phyloP scores from a whole-genome alignment of 169 alveolate species.

The Toxoplasma gondii region DNA sequence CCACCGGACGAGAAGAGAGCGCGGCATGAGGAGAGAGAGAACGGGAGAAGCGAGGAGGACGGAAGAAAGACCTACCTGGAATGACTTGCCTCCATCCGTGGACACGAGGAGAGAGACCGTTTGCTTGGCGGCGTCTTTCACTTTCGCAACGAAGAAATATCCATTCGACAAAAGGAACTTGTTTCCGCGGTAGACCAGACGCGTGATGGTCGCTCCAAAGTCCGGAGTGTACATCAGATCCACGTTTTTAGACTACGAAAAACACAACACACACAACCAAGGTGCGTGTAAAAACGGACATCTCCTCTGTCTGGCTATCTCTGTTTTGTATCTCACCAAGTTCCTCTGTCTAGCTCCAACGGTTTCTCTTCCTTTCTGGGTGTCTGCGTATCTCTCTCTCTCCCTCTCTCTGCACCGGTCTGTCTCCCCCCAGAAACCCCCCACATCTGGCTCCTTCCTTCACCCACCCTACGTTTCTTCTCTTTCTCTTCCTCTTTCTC shows the following conservation, averaged over 20 bases:
- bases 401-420: no score
- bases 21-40: no score
- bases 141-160: slow-evolving; percentile 94
- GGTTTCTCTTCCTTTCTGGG: no score
- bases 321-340: not conserved
- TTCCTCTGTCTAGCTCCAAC: no score
- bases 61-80: slow-evolving; percentile 43
- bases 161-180: slow-evolving; percentile 92
- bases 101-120: slow-evolving; percentile 93
- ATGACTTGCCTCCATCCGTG: slow-evolving; percentile 77
- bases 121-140: slow-evolving; percentile 81
- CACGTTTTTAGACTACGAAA: slow-evolving; percentile 69
- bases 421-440: no score
- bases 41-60: no score
- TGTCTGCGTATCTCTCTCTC: no score
- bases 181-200: slow-evolving; percentile 91
- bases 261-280: not conserved
- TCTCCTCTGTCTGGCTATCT: not conserved
- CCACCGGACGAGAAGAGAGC: no score
- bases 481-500: not conserved
- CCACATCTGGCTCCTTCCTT: not conserved
- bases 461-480: not conserved
- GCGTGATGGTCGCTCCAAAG: slow-evolving; percentile 74
- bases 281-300: not conserved
- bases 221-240: slow-evolving; percentile 72